Evolutionary conservation across 805 yeast genomes (phyloP), one percentile per base, ranked within the genome.

Genomic region (Candida silvicultrix): DNA sequence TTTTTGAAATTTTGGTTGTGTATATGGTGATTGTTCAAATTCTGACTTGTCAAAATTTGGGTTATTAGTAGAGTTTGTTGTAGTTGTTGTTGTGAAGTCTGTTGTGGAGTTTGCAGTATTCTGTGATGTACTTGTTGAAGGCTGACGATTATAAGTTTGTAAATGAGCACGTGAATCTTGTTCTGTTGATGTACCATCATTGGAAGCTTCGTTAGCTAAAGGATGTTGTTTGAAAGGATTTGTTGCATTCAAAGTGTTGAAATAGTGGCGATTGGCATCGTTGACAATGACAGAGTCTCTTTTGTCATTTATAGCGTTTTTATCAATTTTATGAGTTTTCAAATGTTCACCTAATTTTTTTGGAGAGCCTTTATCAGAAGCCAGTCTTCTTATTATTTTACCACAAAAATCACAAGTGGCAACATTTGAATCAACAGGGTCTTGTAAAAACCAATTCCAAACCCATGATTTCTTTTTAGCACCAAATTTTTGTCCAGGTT

Each of bases 391-490:
- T 34, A 78, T 69, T 12, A 70, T 64, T 53, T 73, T 76, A 1
- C 77, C 75, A 57, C 83, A 78, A 48, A 60, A 67, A 49, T 77
- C 80, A 59, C 83, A 78, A 4, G 73, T 73, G 2, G 83, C 82
- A 18, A 71, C 49, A 45, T 76, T 75, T 42, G 73, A 68, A 51
- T 78, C 75, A 18, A 50, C 50, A 16, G 58, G 56, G 55, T 77
- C 81, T 53, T 78, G 83, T 14, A 67, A 67, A 54, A 78, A 78
- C 83, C 83, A 78, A 19, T 71, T 61, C 83, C 83, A 78, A 14
- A 78, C 82, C 83, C 83, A 78, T 29, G 80, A 75, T 52, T 71
- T 73, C 68, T 78, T 78, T 54, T 76, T 77, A 16, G 83, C 83
- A 16, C 83, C 83, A 49, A 75, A 76, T 52, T 70, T 73, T 51